Conservation (phyloP, 2,329 filamentous ascomycete genomes). For the Lasiodiplodia sp. region DNA sequence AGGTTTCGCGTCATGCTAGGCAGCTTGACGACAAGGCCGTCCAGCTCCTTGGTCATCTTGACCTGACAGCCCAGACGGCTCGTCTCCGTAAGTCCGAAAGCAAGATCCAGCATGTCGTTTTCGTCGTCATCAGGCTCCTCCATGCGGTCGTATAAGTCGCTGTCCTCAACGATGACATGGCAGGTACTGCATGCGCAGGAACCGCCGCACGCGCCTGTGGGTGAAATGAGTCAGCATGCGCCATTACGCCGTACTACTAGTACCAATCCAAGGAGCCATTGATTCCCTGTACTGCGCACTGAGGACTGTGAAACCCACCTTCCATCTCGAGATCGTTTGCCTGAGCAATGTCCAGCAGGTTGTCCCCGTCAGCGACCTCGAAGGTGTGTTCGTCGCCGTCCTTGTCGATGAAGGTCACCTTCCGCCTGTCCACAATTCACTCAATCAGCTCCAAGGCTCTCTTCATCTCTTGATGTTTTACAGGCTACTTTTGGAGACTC, state of each 20-base stretch:
- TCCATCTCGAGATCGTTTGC: conserved; percentile 98
- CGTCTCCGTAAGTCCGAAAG: conserved; percentile 89
- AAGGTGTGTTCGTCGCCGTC: conserved; percentile 79
- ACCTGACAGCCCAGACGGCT: conserved; percentile 88
- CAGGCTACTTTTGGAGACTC: conserved; percentile 46
- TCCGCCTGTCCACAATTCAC: conserved; percentile 65
- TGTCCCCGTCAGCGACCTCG: conserved; percentile 84
- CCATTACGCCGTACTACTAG: not conserved
- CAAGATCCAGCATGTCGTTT: conserved; percentile 90
- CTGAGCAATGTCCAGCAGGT: conserved; percentile 93
- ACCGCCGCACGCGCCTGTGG: conserved; percentile 82
- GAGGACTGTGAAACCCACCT: conserved; percentile 46
- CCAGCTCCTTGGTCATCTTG: conserved; percentile 86
- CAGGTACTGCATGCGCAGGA: conserved; percentile 94
- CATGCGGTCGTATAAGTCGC: conserved; percentile 78
- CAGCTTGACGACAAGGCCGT: conserved; percentile 84
- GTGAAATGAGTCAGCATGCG: conserved; percentile 11
- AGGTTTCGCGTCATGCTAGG: conserved; percentile 95
- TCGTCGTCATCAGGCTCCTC: conserved; percentile 80
- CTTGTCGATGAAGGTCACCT: conserved; percentile 93
- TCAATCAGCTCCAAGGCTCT: not conserved
- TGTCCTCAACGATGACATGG: conserved; percentile 82
- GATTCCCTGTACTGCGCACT: not conserved
- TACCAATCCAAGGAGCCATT: not conserved
- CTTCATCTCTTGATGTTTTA: not conserved